Evolutionary conservation across 2,329 filamentous ascomycete species (phyloP).

Genomic region (Xenosphaeropsis pyriputrescens): DNA sequence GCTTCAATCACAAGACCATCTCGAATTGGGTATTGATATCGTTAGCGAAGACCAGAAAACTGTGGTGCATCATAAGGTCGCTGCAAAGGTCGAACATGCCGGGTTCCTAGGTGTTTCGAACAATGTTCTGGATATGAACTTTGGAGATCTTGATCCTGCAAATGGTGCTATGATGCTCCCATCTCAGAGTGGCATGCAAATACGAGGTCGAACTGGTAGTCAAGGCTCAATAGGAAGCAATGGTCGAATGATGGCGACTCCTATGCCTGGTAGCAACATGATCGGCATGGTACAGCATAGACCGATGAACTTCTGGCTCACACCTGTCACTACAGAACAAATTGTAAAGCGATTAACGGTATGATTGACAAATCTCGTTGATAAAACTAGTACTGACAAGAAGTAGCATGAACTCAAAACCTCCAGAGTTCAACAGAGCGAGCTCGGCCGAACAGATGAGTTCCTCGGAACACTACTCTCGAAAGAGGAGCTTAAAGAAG

Average conservation of each 20-base stretch:
- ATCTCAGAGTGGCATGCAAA: conserved; percentile 50
- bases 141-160: conserved; percentile 78
- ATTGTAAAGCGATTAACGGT: conserved; percentile 60
- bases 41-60: conserved; percentile 98
- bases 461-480: conserved; percentile 67
- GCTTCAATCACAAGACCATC: conserved; percentile 75
- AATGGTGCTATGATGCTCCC: conserved; percentile 60
- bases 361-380: conserved; percentile 4
- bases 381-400: conserved; percentile 9
- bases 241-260: conserved; percentile 40
- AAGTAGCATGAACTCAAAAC: conserved; percentile 74
- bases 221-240: conserved; percentile 48
- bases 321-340: conserved; percentile 83
- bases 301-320: conserved; percentile 69
- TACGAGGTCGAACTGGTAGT: conserved; percentile 55
- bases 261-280: conserved; percentile 36
- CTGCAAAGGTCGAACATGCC: conserved; percentile 90
- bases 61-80: conserved; percentile 96
- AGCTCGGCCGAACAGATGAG: conserved; percentile 67
- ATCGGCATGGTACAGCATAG: conserved; percentile 54
- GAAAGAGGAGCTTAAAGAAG: conserved; percentile 50
- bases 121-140: conserved; percentile 77
- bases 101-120: conserved; percentile 63
- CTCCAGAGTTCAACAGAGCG: conserved; percentile 75
- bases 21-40: conserved; percentile 95